Evolutionary conservation across 129 eudicot species (phyloP), one percentile per base, ranked within the genome.

Genomic region (Ambrosia artemisiifolia): DNA sequence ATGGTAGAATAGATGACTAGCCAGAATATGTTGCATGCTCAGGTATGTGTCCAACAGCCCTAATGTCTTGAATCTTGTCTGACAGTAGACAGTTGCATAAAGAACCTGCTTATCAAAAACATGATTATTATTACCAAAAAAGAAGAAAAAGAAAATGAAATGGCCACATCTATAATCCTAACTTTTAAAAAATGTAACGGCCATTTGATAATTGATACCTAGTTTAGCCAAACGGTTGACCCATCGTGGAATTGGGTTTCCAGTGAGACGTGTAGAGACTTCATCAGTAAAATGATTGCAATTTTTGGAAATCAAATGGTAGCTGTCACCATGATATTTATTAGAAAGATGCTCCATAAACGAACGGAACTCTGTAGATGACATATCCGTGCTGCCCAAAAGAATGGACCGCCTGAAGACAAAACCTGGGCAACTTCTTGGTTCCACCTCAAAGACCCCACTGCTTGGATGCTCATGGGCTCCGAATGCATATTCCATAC

Each of bases 361-460:
- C 50, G 85, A 81, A 56, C 88, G 79, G 11, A 85, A 78, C 57
- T 88, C 95, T 48, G 91, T 42, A 70, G 76, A 83, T 46, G 91
- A 78, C 95, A 88, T 85, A 57, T 85, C 81, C 38, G 83, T 88
- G 81, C 80, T 88, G 60, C 95, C 95, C 67, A 88, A 75, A 44
- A 70, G 87, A 11, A 88, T 80, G 19, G 95, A 78, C 34, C 84
- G 77, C 50, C 95, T 83, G 77, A 83, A 88, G 69, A 71, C 72
- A 77, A 83, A 88, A 46, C 95, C 95, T 59, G 95, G 95, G 71
- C 95, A 88, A 75, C 88, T 75, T 81, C 76, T 81, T 1, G 95
- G 95, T 71, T 88, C 91, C 74, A 88, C 95, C 75, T 88, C 91
- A 68, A 88, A 88, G 67, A 88, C 88, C 77, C 95, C 95, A 81